These are phyloP conservation scores for Xeromyces bisporus DNA, from an alignment of 495 filamentous ascomycete species.

Conservation along the genomic window DNA sequence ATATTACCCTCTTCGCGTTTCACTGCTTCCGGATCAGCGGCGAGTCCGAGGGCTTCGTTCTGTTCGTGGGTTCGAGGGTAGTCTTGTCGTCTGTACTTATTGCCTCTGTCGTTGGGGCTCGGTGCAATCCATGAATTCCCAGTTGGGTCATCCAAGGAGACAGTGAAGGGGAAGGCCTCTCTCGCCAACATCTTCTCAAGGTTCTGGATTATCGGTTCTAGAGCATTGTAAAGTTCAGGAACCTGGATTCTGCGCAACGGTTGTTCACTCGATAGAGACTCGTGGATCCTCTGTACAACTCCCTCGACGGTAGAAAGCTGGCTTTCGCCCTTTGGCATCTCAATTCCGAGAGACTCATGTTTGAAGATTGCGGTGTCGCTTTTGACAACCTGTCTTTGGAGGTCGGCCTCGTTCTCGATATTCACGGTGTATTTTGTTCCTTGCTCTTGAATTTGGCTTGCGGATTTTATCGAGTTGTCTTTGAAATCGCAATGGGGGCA, in stretches of 20 bases:
- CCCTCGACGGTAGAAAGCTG: constrained; percentile 89
- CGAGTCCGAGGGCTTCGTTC: constrained; percentile 64
- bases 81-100: constrained; percentile 67
- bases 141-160: constrained; percentile 74
- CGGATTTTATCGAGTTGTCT: constrained; percentile 84
- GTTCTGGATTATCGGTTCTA: constrained; percentile 53
- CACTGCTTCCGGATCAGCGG: constrained; percentile 20
- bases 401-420: constrained; percentile 49
- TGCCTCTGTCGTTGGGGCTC: constrained; percentile 45
- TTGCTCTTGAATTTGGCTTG: constrained; percentile 75
- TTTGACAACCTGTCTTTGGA: constrained; percentile 78
- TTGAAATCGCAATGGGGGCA: constrained; percentile 76
- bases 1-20: constrained; percentile 8
- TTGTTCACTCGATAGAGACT: constrained; percentile 63
- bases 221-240: constrained; percentile 59
- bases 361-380: constrained; percentile 69
- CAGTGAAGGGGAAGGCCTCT: constrained; percentile 66
- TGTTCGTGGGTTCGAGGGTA: constrained; percentile 70
- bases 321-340: constrained; percentile 76
- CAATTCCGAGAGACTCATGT: constrained; percentile 72
- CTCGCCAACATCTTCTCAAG: constrained; percentile 57
- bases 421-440: constrained; percentile 65
- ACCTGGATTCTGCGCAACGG: constrained; percentile 49
- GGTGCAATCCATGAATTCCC: constrained; percentile 98
- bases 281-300: constrained; percentile 53